Evolutionary conservation across 495 filamentous ascomycete species (phyloP), one percentile per base, ranked within the genome.

Genomic region (Neurospora tetraspora): DNA sequence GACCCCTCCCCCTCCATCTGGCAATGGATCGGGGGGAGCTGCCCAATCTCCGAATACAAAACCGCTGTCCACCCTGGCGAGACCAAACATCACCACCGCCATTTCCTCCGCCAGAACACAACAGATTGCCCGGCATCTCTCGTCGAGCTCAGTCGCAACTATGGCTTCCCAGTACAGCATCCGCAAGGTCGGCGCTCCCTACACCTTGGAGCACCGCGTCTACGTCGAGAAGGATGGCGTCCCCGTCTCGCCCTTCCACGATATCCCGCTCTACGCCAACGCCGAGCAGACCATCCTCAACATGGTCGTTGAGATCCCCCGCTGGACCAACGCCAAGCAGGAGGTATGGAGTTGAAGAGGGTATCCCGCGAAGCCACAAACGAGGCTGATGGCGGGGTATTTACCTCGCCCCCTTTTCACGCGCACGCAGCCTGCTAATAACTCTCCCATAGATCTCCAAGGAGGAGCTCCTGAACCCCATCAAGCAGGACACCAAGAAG

Each of bases 251-350:
- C 91, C 94, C 75, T 99, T 98, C 90, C 96, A 99, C 89, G 96
- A 99, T 78, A 93, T 99, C 73, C 96, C 96, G 47, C 91, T 99
- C 78, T 98, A 92, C 77, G 96, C 96, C 88, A 97, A 99, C 81
- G 84, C 90, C 80, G 90, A 96, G 86, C 88, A 97, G 87, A 96
- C 91, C 77, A 83, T 99, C 78, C 88, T 98, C 78, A 99, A 99
- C 89, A 99, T 99, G 96, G 84, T 99, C 70, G 96, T 98, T 74
- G 96, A 98, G 90, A 97, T 98, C 79, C 96, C 96, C 61, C 89
- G 96, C 84, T 99, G 96, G 96, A 97, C 94, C 82, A 99, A 99
- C 86, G 96, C 91, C 77, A 99, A 99, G 91, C 91, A 94, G 83
- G 96, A 99, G 92, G 95, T 96, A 6, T 12, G 18, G 3, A 34